These are phyloP conservation scores for Serendipita sp. DNA, from an alignment of 768 basidiomycete species.

Conservation along the genomic window DNA sequence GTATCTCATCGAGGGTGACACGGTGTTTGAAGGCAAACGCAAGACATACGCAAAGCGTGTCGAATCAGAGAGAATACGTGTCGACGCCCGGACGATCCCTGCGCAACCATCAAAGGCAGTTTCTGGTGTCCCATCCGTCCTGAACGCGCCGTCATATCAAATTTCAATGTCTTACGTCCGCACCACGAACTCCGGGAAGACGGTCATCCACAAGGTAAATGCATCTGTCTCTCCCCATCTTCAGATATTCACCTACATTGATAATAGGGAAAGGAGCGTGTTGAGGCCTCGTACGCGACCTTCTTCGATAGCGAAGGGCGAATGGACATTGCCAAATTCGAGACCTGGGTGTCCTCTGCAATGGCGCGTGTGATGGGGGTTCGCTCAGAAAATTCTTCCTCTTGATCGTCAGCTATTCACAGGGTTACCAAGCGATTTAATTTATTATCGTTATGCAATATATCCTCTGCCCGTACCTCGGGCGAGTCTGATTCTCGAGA, in stretches of 20 bases:
- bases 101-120: slow-evolving; percentile 11
- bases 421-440: no score
- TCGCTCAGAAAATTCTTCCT: background rate
- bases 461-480: no score
- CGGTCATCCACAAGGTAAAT: background rate
- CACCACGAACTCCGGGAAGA: slow-evolving; percentile 72
- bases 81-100: slow-evolving; percentile 53
- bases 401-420: no score
- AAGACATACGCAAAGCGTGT: slow-evolving; percentile 82
- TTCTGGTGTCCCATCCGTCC: slow-evolving; percentile 23
- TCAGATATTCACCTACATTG: no score
- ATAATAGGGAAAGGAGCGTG: slow-evolving; percentile 41
- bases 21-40: slow-evolving; percentile 77
- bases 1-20: slow-evolving; percentile 73
- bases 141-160: slow-evolving; percentile 48
- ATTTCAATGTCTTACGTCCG: slow-evolving; percentile 57
- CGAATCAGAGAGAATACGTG: slow-evolving; percentile 75
- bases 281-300: slow-evolving; percentile 41
- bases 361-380: slow-evolving; percentile 23
- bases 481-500: no score
- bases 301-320: slow-evolving; percentile 74
- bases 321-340: slow-evolving; percentile 62
- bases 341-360: slow-evolving; percentile 59
- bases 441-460: no score
- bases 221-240: background rate